Conservation (phyloP, 768 basidiomycete species). For the Leucosporidium creatinivorum region DNA sequence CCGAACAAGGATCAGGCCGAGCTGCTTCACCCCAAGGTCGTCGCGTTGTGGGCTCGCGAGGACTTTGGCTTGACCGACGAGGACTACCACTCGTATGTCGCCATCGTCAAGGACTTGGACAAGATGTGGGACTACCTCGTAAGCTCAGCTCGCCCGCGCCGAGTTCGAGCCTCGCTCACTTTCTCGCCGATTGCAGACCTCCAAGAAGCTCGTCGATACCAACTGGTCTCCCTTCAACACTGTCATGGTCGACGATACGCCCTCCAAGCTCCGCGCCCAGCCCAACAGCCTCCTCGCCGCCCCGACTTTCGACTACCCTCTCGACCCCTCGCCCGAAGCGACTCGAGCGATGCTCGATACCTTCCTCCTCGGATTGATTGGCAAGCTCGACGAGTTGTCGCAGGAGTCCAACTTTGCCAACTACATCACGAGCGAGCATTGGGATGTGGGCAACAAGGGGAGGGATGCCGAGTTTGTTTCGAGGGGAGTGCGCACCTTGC, state of each 20-base stretch:
- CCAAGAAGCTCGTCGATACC: not conserved
- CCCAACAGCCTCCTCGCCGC: conserved; percentile 20
- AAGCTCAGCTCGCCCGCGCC: too few species aligned
- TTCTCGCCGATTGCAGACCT: not conserved
- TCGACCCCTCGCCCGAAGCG: not conserved
- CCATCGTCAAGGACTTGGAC: conserved; percentile 22
- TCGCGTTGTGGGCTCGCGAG: conserved; percentile 27
- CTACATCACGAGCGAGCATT: not conserved
- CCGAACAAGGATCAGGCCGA: conserved; percentile 12
- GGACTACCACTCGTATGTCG: conserved; percentile 19
- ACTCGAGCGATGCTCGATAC: conserved; percentile 7
- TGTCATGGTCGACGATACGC: conserved; percentile 29
- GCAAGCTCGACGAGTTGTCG: conserved; percentile 12
- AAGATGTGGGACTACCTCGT: conserved; percentile 12
- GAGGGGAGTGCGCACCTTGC: not conserved
- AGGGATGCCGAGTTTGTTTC: too few species aligned
- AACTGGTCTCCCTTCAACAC: conserved; percentile 4
- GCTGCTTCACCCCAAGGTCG: conserved; percentile 23
- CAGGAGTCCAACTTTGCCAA: conserved; percentile 17
- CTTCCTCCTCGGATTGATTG: conserved; percentile 25
- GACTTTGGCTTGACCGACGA: conserved; percentile 15
- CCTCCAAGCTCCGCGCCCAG: conserved; percentile 25
- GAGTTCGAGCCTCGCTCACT: not conserved
- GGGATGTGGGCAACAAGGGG: not conserved
- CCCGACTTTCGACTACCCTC: conserved; percentile 24